Base-by-base conservation (phyloP, 148 eudicot genomes). In the Spergularia marina region DNA sequence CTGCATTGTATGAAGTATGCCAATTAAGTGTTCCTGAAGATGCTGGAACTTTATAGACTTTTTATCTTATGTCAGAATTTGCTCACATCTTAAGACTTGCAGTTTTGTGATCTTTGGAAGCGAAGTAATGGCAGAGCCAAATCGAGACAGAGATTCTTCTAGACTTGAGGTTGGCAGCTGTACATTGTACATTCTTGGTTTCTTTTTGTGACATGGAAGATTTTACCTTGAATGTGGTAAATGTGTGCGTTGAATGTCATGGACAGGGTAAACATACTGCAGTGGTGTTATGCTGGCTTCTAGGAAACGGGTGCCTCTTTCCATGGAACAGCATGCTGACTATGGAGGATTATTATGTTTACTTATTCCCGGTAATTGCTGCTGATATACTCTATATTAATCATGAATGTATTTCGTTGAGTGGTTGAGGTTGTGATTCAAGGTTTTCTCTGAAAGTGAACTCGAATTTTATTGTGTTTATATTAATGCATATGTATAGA, bases 271-370 rank as follows among this genome's bases (percentile, higher is more conserved):
- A 85, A 72, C 66, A 40, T 36, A 41, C 69, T n/a, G 85, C 87
- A 47, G 47, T 82, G 71, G 47, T 74, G 34, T 75, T 82, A 9
- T 84, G 85, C 66, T 84, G 83, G 83, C 79, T 84, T 58, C 83
- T 84, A 2, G 87, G 87, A 13, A 79, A 75, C 39, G 87, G 87
- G 6, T 82, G 83, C 68, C 81, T 85, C 68, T 73, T 85, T 53
- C 72, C 83, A 0, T 82, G 87, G 87, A 85, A 85, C 69, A 85
- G 87, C 71, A 82, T 85, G 87, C 76, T 85, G 10, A 79, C 85
- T 0, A 77, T 85, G 14, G 79, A 70, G 71, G 87, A 85, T 77
- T 85, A 85, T 80, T 77, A 79, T 60, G 58, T 2, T 15, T 65
- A 63, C 71, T 67, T 85, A 59, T 85, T 79, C 64, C 87, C 83